Evolutionary conservation across 164 flowering plant genomes (phyloP).

Genomic region (Dillenia turbinata): DNA sequence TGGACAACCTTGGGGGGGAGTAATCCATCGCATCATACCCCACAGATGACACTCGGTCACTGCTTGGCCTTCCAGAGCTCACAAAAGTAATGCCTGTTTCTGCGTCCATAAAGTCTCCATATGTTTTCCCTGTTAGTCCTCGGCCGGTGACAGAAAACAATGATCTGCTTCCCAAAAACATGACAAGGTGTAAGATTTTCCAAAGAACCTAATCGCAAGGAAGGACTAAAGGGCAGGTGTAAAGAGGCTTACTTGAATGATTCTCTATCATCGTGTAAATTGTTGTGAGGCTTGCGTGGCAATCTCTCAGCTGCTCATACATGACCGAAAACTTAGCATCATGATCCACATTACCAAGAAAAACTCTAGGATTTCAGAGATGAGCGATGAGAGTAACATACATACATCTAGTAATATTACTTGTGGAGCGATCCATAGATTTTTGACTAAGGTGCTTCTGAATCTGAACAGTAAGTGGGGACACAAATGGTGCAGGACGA

Average conservation of each 20-base stretch:
- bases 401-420: too few relatives aligned
- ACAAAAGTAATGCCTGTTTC: slow-evolving; percentile 62
- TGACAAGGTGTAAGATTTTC: slow-evolving; percentile 3
- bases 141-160: slow-evolving; percentile 25
- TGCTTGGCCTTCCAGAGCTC: slow-evolving; percentile 63
- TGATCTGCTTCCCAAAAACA: slow-evolving; percentile 28
- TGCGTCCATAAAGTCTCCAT: slow-evolving; percentile 26
- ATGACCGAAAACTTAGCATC: neutral
- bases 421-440: neutral
- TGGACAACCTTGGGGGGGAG: slow-evolving; percentile 29
- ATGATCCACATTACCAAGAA: too few relatives aligned
- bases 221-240: neutral
- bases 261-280: slow-evolving; percentile 19
- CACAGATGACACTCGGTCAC: slow-evolving; percentile 37
- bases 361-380: too few relatives aligned
- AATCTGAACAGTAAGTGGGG: slow-evolving; percentile 31
- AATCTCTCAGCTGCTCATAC: slow-evolving; percentile 15
- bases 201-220: too few relatives aligned
- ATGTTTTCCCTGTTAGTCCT: slow-evolving; percentile 9
- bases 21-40: slow-evolving; percentile 32
- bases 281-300: slow-evolving; percentile 20
- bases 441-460: slow-evolving; percentile 16
- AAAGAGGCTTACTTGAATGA: slow-evolving; percentile 25
- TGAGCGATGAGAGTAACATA: too few relatives aligned
- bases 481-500: slow-evolving; percentile 42